Percentiles rank a stretch among this genome's conserved stretches.
phyloP scores from a whole-genome alignment of 768 basidiomycete genomes.

The Mycena rebaudengoi region DNA sequence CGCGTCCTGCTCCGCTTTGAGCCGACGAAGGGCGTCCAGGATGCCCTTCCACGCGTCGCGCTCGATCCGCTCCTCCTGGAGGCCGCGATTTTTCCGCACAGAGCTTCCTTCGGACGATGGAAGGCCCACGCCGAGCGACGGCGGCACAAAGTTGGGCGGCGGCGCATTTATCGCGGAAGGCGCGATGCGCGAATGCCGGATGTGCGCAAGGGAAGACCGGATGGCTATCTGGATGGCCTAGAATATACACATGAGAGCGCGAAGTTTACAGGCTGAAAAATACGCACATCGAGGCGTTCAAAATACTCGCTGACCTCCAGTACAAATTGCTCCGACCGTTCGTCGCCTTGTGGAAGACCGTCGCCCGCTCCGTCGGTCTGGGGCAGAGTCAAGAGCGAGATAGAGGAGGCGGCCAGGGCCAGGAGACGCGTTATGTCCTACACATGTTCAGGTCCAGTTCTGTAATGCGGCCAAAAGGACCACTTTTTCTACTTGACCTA shows the following conservation, averaged over 20 bases:
- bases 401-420: constrained; percentile 78
- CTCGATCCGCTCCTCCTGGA: constrained; percentile 82
- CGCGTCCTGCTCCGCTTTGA: constrained; percentile 59
- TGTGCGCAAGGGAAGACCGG: constrained; percentile 82
- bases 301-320: constrained; percentile 88
- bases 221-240: constrained; percentile 81
- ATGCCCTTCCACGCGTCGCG: constrained; percentile 83
- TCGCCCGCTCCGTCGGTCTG: constrained; percentile 79
- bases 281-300: constrained; percentile 76
- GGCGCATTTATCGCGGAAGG: constrained; percentile 90
- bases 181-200: constrained; percentile 82
- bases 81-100: constrained; percentile 58
- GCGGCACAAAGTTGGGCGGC: constrained; percentile 74
- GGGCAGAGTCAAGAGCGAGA: constrained; percentile 82
- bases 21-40: constrained; percentile 68
- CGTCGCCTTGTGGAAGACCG: constrained; percentile 78
- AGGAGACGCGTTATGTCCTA: constrained; percentile 84
- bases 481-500: constrained; percentile 85
- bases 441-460: constrained; percentile 8
- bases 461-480: constrained; percentile 4
- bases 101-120: constrained; percentile 50
- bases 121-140: constrained; percentile 80
- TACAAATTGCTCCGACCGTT: constrained; percentile 87
- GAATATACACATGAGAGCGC: constrained; percentile 7
- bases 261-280: background rate